phyloP scores from a whole-genome alignment of 768 basidiomycete species.

The Epithele typhae region DNA sequence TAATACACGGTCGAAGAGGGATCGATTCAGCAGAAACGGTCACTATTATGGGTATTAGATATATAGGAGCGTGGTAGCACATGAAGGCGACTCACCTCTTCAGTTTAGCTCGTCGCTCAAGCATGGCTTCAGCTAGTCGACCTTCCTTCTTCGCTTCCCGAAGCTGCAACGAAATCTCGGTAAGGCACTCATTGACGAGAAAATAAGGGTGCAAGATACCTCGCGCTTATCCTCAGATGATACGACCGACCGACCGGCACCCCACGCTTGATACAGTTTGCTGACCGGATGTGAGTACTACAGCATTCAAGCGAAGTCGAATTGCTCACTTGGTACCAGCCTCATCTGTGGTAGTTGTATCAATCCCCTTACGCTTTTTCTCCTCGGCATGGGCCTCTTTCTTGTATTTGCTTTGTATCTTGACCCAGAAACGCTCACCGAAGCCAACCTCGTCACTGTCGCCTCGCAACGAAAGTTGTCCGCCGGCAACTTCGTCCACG shows the following conservation, averaged over 20 bases:
- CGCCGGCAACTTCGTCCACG: constrained; percentile 85
- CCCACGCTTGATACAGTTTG: constrained; percentile 78
- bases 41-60: constrained; percentile 23
- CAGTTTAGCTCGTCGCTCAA: constrained; percentile 77
- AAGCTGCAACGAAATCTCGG: constrained; percentile 39
- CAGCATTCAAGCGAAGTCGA: background rate
- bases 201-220: constrained; percentile 25
- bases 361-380: constrained; percentile 45
- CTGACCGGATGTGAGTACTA: constrained; percentile 33
- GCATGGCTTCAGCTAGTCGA: constrained; percentile 71
- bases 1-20: too few relatives aligned
- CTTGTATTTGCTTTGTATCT: constrained; percentile 87
- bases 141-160: constrained; percentile 78
- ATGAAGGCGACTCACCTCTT: constrained; percentile 76
- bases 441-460: constrained; percentile 87
- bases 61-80: background rate
- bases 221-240: constrained; percentile 71
- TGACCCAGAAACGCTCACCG: constrained; percentile 82
- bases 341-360: constrained; percentile 54
- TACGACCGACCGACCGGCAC: constrained; percentile 68
- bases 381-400: constrained; percentile 66
- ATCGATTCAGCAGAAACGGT: constrained; percentile 46
- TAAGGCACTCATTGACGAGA: constrained; percentile 3
- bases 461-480: constrained; percentile 68
- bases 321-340: constrained; percentile 67